Base-by-base conservation (phyloP, 306 rosid genomes). In the Acacia acuminata region DNA sequence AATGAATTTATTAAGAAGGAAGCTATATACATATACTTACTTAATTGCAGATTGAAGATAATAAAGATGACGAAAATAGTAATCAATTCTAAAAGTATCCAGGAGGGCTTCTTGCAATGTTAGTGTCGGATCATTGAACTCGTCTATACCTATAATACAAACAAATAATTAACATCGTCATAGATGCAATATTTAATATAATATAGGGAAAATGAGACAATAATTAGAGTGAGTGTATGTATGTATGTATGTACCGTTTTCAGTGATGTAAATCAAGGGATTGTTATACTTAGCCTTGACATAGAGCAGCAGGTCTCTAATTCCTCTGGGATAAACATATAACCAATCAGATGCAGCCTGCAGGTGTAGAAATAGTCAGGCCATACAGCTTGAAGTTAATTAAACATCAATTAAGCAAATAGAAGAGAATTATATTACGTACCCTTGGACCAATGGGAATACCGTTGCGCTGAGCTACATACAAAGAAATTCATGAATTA, bases 41-140 rank as follows among this genome's bases (percentile, higher is more conserved):
- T 15, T 77, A 70, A 88, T 86, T 77, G 91, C 91, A 4, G 24
- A 68, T 10, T 24, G 78, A 79, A 86, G 48, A 64, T 78, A 68
- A 47, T 77, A 79, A 53, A 88, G 91, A 82, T 88, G 86, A 5
- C 85, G 86, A 79, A 78, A 76, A 10, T 81, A 22, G 76, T 83
- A 88, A 75, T 88, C 87, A 58, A 88, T 30, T 51, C 89, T 88
- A 20, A 45, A 47, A n/a, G 84, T 86, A 56, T 88, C 89, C 32
- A 81, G 0, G 45, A 88, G 86, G 27, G 81, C 77, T 81, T 83
- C 84, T 60, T 83, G 76, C 73, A 86, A 72, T 8, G 84, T 71
- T 6, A 88, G 63, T 9, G 82, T 81, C 71, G 88, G 84, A 78
- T 88, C 86, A 10, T 83, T 81, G 43, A 13, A 71, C 76, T 88